Base-by-base conservation (phyloP, 139 green algal species). In the Coccomyxa sp. region DNA sequence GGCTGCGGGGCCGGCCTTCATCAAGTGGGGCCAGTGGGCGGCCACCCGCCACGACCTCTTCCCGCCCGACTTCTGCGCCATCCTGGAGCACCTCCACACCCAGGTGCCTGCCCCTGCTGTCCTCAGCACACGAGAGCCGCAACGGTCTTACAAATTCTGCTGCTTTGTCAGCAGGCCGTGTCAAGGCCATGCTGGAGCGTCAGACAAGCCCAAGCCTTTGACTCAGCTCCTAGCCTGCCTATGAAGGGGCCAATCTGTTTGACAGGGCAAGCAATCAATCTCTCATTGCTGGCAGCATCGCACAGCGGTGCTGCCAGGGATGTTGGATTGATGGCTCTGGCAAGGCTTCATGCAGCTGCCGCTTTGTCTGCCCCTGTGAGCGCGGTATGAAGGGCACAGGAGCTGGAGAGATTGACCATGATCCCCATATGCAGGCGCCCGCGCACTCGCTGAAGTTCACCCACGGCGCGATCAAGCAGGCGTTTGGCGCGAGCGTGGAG, bases 11-110 rank as follows among this genome's bases (percentile, higher is more conserved):
- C 89, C 94, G 10, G 92, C 92, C 0, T 97, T 95, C 80, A 97
- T 98, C 79, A 98, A 98, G 88, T 98, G 95, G 95, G 96, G 93
- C 0, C 96, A 99, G 86, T 99, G 96, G 96, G 90, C 93, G 5
- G 88, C 94, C 33, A 95, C 93, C 0, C 85, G 96, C 22, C 81
- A 81, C 29, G 96, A 99, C 88, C 81, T 99, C 35, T 99, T 99
- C 80, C 95, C 96, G 0, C 84, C 84, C 0, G 94, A 98, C 81
- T 88, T 98, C n/a, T 95, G 90, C 75, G 80, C 86, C 9, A 86
- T 93, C 55, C 89, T 99, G 76, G 89, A 90, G 78, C 73, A 82
- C 41, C 86, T 99, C 74, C 92, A 93, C 76, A 82, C 33, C 12
- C 76, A 75, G 18, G 64, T 29, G 64, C 64, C n/a, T n/a, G n/a